Evolutionary conservation across 139 green algal genomes (phyloP).

Genomic region (Nannochloris sp.): DNA sequence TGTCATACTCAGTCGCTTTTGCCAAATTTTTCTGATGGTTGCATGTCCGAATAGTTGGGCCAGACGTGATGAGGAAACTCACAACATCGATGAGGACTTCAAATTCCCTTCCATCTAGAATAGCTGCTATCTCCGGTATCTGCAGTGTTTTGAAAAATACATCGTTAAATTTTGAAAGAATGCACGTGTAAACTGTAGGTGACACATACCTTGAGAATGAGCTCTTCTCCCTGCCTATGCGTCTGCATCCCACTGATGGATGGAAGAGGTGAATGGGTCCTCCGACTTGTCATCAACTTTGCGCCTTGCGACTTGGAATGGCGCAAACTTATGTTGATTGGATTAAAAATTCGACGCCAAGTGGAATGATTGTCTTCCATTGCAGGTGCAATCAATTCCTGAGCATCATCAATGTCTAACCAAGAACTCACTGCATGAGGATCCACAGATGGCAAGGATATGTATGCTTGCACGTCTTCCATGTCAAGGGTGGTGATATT

Average conservation of each 20-base stretch:
- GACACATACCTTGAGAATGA: neutral
- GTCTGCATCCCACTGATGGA: neutral
- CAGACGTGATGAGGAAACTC: slow-evolving; percentile 18
- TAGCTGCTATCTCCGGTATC: slow-evolving; percentile 32
- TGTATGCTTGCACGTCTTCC: slow-evolving; percentile 37
- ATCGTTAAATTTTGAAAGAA: neutral
- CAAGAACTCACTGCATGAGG: slow-evolving; percentile 23
- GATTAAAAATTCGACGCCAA: slow-evolving; percentile 27
- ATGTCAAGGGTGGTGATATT: slow-evolving; percentile 28
- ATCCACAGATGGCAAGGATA: slow-evolving; percentile 29
- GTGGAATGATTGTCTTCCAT: neutral
- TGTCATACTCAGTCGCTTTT: neutral
- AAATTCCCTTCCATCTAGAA: slow-evolving; percentile 58
- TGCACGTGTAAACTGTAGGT: neutral
- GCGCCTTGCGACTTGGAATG: slow-evolving; percentile 21
- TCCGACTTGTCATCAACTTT: neutral
- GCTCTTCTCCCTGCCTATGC: neutral
- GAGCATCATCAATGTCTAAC: slow-evolving; percentile 13
- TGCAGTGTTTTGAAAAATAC: slow-evolving; percentile 2
- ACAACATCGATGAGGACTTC: slow-evolving; percentile 52
- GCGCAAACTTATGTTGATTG: slow-evolving; percentile 38
- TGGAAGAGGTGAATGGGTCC: neutral
- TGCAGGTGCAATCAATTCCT: slow-evolving; percentile 1
- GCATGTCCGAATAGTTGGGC: slow-evolving; percentile 15
- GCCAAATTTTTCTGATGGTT: slow-evolving; percentile 15